Percentiles rank a stretch among this genome's conserved stretches.
phyloP scores from a whole-genome alignment of 176 grass and related monocot species.

The Sorghum bicolor region DNA sequence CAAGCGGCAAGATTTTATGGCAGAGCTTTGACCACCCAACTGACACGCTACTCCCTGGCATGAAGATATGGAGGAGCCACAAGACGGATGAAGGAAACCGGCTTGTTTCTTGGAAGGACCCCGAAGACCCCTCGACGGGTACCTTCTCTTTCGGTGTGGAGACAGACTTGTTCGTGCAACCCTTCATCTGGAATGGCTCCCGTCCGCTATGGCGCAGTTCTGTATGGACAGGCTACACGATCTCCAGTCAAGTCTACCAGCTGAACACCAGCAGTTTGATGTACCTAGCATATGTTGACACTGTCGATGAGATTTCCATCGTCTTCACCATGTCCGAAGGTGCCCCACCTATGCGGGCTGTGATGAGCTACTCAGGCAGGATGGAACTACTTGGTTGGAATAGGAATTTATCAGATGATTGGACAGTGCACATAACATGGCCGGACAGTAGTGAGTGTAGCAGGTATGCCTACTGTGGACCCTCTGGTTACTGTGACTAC shows the following conservation, averaged over 20 bases:
- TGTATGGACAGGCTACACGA: neutral
- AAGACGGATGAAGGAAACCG: neutral
- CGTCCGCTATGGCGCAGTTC: neutral
- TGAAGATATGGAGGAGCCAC: slow-evolving; percentile 10
- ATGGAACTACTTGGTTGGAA: neutral
- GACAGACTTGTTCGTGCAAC: neutral
- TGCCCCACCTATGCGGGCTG: neutral
- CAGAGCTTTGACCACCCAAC: slow-evolving; percentile 41
- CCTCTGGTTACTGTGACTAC: neutral
- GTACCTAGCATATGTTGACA: neutral
- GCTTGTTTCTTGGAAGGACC: slow-evolving; percentile 32
- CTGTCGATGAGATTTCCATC: neutral
- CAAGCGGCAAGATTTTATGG: slow-evolving; percentile 4
- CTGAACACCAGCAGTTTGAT: neutral
- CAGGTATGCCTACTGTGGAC: neutral
- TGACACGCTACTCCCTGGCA: slow-evolving; percentile 36
- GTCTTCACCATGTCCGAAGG: neutral
- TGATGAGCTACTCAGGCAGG: slow-evolving; percentile 9
- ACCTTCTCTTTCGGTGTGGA: slow-evolving; percentile 17
- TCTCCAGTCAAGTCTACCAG: neutral
- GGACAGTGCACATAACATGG: too few relatives aligned
- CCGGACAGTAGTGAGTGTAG: neutral
- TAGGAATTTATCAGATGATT: neutral
- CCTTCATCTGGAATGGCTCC: slow-evolving; percentile 21
- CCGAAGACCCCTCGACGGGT: slow-evolving; percentile 22